Evolutionary conservation across 768 basidiomycete genomes (phyloP), one percentile per base, ranked within the genome.

Genomic region (Rhodotorula taiwanensis): DNA sequence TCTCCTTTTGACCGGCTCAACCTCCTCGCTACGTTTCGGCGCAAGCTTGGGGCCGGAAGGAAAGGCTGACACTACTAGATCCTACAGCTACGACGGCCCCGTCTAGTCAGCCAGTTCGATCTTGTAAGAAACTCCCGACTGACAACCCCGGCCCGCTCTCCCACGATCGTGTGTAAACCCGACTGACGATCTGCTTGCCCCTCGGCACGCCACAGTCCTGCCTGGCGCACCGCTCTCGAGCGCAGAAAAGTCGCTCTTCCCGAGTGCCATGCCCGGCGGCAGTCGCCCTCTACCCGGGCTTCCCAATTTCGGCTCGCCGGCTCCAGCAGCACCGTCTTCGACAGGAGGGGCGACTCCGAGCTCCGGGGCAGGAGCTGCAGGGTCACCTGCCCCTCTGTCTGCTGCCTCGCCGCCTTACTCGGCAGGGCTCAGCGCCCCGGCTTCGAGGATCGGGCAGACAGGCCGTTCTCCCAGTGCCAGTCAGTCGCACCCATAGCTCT

Each of bases 271-370:
- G 25, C 58, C 64, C 28, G 51, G 51, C 20, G 48, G 58, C 20
- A n/a, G n/a, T n/a, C 63, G 59, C 18, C 44, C 55, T 9, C 54
- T 65, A 7, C 64, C 64, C n/a, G 45, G 50, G 31, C 56, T 65
- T 30, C 64, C 56, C 34, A 55, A 57, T n/a, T 59, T 64, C 58
- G 36, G 55, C 21, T 42, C 57, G 21, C 31, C 62, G 10, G 50
- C 50, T 5, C 39, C 39, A 21, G 1, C 58, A 2, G 11, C 30
- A 3, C 16, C 49, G 30, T 3, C 30, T 15, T 18, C 30, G 31
- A 4, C 8, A 18, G 36, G 36, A 39, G 10, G 16, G 10, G 36
- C 36, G n/a, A n/a, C n/a, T n/a, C n/a, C n/a, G n/a, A n/a, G n/a
- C n/a, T n/a, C n/a, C n/a, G n/a, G n/a, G n/a, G n/a, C n/a, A n/a